Evolutionary conservation across 805 yeast species (phyloP).

Genomic region (Spathaspora arborariae): DNA sequence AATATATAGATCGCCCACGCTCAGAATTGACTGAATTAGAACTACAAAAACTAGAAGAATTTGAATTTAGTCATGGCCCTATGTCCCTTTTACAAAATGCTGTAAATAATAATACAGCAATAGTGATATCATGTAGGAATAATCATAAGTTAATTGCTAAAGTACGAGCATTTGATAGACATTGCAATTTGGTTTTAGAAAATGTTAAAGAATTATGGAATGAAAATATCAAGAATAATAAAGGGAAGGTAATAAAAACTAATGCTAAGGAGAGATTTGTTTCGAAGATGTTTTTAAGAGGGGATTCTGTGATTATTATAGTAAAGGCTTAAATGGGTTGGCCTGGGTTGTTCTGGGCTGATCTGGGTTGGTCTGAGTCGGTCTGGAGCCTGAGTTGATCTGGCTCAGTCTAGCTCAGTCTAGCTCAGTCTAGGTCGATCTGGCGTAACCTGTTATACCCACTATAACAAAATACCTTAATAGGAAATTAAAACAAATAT

Average conservation of each 20-base stretch:
- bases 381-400: no score
- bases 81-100: slow-evolving; percentile 84
- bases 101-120: slow-evolving; percentile 66
- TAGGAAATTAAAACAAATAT: neutral
- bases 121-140: slow-evolving; percentile 85
- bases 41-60: slow-evolving; percentile 78
- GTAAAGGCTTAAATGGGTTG: slow-evolving; percentile 46
- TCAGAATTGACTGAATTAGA: slow-evolving; percentile 79
- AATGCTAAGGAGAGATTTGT: slow-evolving; percentile 69
- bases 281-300: slow-evolving; percentile 86
- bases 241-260: slow-evolving; percentile 69
- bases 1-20: slow-evolving; percentile 67
- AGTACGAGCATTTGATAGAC: slow-evolving; percentile 94
- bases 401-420: no score
- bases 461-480: no score
- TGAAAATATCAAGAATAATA: slow-evolving; percentile 54
- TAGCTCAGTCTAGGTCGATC: no score
- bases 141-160: slow-evolving; percentile 88
- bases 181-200: slow-evolving; percentile 88
- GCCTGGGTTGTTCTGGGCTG: no score
- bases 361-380: no score
- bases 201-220: slow-evolving; percentile 89
- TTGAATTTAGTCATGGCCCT: slow-evolving; percentile 87
- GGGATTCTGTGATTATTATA: slow-evolving; percentile 90
- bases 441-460: no score